Conservation (phyloP, 2,329 filamentous ascomycete genomes). For the Clonostachys solani region DNA sequence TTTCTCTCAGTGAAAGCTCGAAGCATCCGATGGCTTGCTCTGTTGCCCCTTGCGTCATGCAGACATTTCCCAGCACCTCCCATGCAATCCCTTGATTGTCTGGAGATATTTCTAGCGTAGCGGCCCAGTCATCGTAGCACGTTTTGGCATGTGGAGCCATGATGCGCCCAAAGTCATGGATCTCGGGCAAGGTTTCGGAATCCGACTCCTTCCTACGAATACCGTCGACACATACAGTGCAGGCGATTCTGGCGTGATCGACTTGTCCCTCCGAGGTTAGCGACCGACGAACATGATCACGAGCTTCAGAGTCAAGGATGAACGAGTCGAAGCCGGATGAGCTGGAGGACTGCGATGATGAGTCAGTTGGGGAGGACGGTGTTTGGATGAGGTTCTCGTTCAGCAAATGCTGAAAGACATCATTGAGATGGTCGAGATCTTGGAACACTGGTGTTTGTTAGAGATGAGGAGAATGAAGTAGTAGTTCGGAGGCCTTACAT, state of each 20-base stretch:
- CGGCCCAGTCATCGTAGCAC: constrained; percentile 16
- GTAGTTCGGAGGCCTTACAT: constrained; percentile 2
- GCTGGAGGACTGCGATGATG: constrained; percentile 7
- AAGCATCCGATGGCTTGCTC: constrained; percentile 9
- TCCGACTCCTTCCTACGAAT: constrained; percentile 10
- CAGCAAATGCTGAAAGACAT: constrained; percentile 14
- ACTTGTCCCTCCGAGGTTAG: constrained; percentile 10
- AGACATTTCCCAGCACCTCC: constrained; percentile 24
- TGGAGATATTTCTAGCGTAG: constrained; percentile 5
- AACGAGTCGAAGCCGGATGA: constrained; percentile 13
- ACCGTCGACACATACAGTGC: constrained; percentile 13
- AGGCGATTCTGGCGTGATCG: constrained; percentile 15
- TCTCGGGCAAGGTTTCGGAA: constrained; percentile 10
- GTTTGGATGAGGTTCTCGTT: constrained; percentile 15
- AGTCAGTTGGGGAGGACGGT: constrained; percentile 6
- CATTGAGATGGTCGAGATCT: constrained; percentile 9
- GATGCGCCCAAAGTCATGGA: constrained; percentile 14
- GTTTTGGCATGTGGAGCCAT: constrained; percentile 17
- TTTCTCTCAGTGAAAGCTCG: constrained; percentile 10
- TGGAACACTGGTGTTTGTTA: constrained; percentile 8
- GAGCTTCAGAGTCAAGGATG: constrained; percentile 12
- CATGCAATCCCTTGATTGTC: constrained; percentile 27
- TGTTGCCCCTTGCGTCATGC: constrained; percentile 15
- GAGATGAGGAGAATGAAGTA: neutral
- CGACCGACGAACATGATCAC: constrained; percentile 10